Evolutionary conservation across 1,139 yeast species (phyloP), one percentile per base, ranked within the genome.

Genomic region (Saccharomycopsis crataegensis): DNA sequence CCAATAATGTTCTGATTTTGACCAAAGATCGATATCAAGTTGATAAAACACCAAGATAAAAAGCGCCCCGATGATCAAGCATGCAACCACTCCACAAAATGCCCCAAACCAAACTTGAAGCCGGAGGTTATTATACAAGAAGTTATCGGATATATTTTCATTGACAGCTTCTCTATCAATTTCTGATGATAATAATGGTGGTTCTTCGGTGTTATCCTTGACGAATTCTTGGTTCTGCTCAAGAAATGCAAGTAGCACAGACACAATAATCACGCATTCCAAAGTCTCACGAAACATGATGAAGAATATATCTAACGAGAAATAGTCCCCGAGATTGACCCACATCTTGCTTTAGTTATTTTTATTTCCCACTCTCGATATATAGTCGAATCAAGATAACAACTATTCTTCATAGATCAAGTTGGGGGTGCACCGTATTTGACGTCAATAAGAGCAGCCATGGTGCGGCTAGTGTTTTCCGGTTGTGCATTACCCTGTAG

Each of bases 211-310:
- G 17, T 6, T 14, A 7, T 11, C 17, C n/a, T n/a, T 72, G 51
- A 86, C 89, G 58, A 86, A 75, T 65, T 90, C 86, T 12, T 16
- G 12, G 16, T 42, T 42, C 72, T 90, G 96, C 67, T 86, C 89
- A 58, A 91, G 79, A 70, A 91, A 90, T 32, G 97, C 93, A 58
- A 91, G 76, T 58, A 91, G 76, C 50, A 91, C 96, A 4, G 97
- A 88, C 56, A 91, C 85, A 59, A 91, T 90, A 58, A 91, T 81
- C 50, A 90, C 79, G 50, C 96, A 96, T 73, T 91, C 98, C 59
- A 91, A 75, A 1, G 96, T 76, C 71, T 91, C 98, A 71, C 98
- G 81, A 63, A 91, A 79, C 57, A 89, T 89, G 63, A 91, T 84
- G 72, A 91, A 90, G 72, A 89, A 91, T 51, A 80, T 69, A 59